Conservation (phyloP, 2,329 filamentous ascomycete genomes). For the Cercospora sp. region DNA sequence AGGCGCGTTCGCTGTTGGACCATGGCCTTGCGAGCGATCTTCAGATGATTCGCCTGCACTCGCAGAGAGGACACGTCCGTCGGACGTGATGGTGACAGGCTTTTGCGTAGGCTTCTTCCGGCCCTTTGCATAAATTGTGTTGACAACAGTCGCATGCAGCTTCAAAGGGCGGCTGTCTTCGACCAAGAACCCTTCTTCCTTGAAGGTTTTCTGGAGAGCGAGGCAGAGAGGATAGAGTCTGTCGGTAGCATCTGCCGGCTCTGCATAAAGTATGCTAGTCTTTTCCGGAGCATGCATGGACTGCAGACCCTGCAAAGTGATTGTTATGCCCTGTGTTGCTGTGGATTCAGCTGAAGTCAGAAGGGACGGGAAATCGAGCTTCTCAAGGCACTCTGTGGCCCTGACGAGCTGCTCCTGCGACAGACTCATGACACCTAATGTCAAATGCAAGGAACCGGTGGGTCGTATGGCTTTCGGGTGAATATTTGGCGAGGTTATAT, state of each 20-base stretch:
- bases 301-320: slow-evolving; percentile 53
- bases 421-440: slow-evolving; percentile 82
- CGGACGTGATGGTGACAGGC: not conserved
- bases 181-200: slow-evolving; percentile 56
- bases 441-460: slow-evolving; percentile 78
- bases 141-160: slow-evolving; percentile 81
- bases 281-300: slow-evolving; percentile 61
- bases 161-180: slow-evolving; percentile 64
- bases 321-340: slow-evolving; percentile 16
- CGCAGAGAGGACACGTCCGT: not conserved
- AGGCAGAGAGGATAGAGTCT: slow-evolving; percentile 60
- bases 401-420: slow-evolving; percentile 52
- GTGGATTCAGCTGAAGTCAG: slow-evolving; percentile 16
- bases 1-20: slow-evolving; percentile 39
- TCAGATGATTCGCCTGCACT: not conserved
- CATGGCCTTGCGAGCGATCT: slow-evolving; percentile 34
- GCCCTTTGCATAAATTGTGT: slow-evolving; percentile 73
- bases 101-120: slow-evolving; percentile 30
- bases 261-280: slow-evolving; percentile 65
- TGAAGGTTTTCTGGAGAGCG: slow-evolving; percentile 57
- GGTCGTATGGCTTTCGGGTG: slow-evolving; percentile 66
- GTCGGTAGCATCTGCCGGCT: slow-evolving; percentile 56
- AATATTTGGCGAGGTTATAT: slow-evolving; percentile 12
- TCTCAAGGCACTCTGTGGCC: slow-evolving; percentile 45
- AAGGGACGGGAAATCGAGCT: slow-evolving; percentile 30